phyloP scores from a whole-genome alignment of 208 protist genomes.

The Leishmania tarentolae region DNA sequence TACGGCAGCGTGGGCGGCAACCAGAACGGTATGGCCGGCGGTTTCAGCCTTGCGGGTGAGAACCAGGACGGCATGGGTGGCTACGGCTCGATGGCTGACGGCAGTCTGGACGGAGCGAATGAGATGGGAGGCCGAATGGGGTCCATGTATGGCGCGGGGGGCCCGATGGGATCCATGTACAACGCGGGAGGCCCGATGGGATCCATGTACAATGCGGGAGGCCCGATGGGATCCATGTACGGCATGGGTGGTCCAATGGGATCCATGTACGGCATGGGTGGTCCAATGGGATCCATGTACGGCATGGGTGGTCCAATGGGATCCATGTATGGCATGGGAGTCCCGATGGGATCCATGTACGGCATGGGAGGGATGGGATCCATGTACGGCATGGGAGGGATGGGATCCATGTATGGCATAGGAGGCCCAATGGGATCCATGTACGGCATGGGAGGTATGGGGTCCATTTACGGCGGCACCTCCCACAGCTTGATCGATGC shows the following conservation, averaged over 20 bases:
- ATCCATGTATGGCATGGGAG: constrained; percentile 27
- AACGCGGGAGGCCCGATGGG: constrained; percentile 31
- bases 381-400: constrained; percentile 25
- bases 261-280: constrained; percentile 29
- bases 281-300: constrained; percentile 14
- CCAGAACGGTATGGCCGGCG: constrained; percentile 13
- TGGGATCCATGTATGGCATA: constrained; percentile 41
- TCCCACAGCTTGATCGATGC: constrained; percentile 68
- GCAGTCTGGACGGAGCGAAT: constrained; percentile 17
- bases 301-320: constrained; percentile 21
- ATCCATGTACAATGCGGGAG: constrained; percentile 16
- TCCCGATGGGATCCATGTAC: constrained; percentile 8
- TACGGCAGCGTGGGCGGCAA: constrained; percentile 10
- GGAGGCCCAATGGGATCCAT: constrained; percentile 9
- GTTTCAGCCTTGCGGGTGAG: constrained; percentile 7
- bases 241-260: constrained; percentile 36
- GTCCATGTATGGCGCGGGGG: constrained; percentile 20
- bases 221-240: constrained; percentile 30
- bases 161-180: constrained; percentile 24
- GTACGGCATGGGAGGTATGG: constrained; percentile 25
- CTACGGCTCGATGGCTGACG: constrained; percentile 27
- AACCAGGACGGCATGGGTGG: constrained; percentile 8
- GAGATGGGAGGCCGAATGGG: constrained; percentile 5
- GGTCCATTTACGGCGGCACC: constrained; percentile 19
- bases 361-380: constrained; percentile 14